Conservation (phyloP, 2,329 filamentous ascomycete species). For the Botrytis tulipae region DNA sequence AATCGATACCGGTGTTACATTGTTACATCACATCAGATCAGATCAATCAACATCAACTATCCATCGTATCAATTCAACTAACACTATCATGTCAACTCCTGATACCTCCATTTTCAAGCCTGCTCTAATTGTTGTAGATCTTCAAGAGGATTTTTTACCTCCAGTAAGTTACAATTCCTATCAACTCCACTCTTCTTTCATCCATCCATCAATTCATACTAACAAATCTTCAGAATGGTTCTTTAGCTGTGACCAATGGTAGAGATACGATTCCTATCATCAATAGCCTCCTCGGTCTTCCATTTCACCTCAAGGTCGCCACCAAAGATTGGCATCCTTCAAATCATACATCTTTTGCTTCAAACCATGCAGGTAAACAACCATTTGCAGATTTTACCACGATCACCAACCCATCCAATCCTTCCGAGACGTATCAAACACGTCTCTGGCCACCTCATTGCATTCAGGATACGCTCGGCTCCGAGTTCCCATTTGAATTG, state of each 20-base stretch:
- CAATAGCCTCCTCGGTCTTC: conserved; percentile 70
- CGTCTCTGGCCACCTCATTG: conserved; percentile 91
- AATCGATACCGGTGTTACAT: background rate
- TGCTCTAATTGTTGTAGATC: conserved; percentile 75
- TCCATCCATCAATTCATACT: background rate
- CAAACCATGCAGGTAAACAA: conserved; percentile 66
- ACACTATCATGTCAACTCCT: conserved; percentile 8
- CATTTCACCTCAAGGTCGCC: conserved; percentile 73
- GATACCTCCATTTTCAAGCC: conserved; percentile 43
- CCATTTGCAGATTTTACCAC: conserved; percentile 65
- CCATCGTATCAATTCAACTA: background rate
- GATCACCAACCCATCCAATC: conserved; percentile 65
- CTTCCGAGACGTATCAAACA: conserved; percentile 60
- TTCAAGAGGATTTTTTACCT: conserved; percentile 94
- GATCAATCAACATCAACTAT: background rate
- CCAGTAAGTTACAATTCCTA: conserved; percentile 58
- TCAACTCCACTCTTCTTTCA: background rate
- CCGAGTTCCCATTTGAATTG: conserved; percentile 71
- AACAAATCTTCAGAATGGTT: conserved; percentile 59
- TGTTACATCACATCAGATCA: background rate
- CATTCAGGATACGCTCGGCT: conserved; percentile 70
- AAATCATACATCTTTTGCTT: conserved; percentile 84
- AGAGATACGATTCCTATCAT: conserved; percentile 67
- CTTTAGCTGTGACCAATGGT: conserved; percentile 76
- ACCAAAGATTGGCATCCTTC: conserved; percentile 91